phyloP scores from a whole-genome alignment of 140 eudicot genomes.

The Oenanthe javanica region DNA sequence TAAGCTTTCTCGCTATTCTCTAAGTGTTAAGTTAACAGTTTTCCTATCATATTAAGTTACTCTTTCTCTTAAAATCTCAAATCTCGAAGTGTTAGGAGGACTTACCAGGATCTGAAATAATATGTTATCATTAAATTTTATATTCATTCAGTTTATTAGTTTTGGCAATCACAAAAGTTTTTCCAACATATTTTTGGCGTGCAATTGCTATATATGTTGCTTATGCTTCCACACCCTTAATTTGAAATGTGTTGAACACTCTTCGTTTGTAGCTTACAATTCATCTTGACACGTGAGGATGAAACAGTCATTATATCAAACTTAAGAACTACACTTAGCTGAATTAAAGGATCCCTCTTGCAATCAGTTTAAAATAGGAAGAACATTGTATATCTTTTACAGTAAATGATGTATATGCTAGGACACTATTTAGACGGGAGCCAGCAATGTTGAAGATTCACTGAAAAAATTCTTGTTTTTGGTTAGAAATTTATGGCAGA shows the following conservation, averaged over 20 bases:
- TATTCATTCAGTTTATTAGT: not conserved
- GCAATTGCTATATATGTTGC: not conserved
- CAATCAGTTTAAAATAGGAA: not conserved
- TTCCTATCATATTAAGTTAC: no score
- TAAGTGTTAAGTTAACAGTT: no score
- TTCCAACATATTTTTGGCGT: not conserved
- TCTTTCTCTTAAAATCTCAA: no score
- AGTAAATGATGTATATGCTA: not conserved
- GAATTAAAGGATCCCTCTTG: not conserved
- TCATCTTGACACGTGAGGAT: not conserved
- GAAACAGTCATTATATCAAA: not conserved
- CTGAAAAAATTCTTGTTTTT: not conserved
- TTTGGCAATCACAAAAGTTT: not conserved
- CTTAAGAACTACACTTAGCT: not conserved
- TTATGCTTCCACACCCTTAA: not conserved
- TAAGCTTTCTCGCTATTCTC: no score
- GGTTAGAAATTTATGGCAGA: constrained; percentile 71
- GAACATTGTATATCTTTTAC: not conserved
- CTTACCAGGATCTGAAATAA: no score
- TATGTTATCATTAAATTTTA: constrained; percentile 51
- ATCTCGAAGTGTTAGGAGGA: no score
- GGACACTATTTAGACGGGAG: not conserved
- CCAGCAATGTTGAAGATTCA: not conserved
- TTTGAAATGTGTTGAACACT: not conserved
- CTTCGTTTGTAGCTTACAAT: not conserved